phyloP scores from a whole-genome alignment of 805 yeast species.

The Starmerella scarabaei region DNA sequence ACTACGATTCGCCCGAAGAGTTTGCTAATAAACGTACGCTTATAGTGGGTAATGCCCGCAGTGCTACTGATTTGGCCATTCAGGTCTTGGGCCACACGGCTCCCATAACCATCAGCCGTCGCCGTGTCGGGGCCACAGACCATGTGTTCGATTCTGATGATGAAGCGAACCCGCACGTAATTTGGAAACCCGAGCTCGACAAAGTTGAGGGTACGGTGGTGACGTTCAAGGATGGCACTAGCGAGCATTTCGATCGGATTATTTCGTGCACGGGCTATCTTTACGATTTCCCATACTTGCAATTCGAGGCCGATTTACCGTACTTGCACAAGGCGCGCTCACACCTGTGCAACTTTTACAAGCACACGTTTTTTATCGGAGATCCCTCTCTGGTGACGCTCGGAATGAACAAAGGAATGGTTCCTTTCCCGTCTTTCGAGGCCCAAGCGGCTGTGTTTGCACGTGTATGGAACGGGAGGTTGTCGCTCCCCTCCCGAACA shows the following conservation, averaged over 20 bases:
- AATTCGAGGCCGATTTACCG: slow-evolving; percentile 11
- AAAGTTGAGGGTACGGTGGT: slow-evolving; percentile 31
- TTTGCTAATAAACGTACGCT: slow-evolving; percentile 37
- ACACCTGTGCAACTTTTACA: slow-evolving; percentile 41
- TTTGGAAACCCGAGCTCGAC: slow-evolving; percentile 25
- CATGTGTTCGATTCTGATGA: slow-evolving; percentile 26
- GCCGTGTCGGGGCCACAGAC: slow-evolving; percentile 33
- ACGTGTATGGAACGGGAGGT: slow-evolving; percentile 44
- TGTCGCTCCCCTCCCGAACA: slow-evolving; percentile 37
- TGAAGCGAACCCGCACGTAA: slow-evolving; percentile 22
- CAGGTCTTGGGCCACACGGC: slow-evolving; percentile 40
- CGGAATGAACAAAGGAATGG: slow-evolving; percentile 32
- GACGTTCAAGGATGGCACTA: slow-evolving; percentile 38
- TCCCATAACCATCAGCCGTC: slow-evolving; percentile 36
- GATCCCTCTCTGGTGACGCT: slow-evolving; percentile 55
- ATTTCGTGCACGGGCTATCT: slow-evolving; percentile 68
- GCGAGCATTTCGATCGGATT: slow-evolving; percentile 39
- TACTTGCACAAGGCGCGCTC: slow-evolving; percentile 30
- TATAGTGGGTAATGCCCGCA: slow-evolving; percentile 61
- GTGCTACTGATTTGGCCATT: slow-evolving; percentile 60
- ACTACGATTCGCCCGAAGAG: slow-evolving; percentile 37
- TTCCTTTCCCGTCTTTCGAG: slow-evolving; percentile 29
- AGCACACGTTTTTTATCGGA: slow-evolving; percentile 42
- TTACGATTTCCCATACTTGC: slow-evolving; percentile 50
- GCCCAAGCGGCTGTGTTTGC: slow-evolving; percentile 55